Evolutionary conservation across 768 basidiomycete genomes (phyloP), one percentile per base, ranked within the genome.

Genomic region (Gyrodon lividus): DNA sequence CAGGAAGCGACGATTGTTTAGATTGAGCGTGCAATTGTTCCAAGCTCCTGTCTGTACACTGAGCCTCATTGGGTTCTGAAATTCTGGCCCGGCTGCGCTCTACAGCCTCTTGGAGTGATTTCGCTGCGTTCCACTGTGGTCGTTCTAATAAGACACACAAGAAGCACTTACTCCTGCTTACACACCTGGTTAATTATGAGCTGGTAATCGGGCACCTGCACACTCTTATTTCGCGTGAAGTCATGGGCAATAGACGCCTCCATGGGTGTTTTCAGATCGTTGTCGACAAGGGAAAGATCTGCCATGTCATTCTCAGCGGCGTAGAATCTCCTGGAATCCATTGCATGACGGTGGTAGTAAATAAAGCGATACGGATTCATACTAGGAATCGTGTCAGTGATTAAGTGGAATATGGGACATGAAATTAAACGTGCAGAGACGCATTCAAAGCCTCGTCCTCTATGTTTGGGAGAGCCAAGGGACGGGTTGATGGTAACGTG

Each of bases 271-370:
- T 50, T 65, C 30, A 20, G 40, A 43, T 52, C 59, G 47, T 48
- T 31, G 40, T 38, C 63, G 12, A 46, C 9, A 10, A 20, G 66
- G 46, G 49, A n/a, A 12, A 34, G 28, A 59, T 68, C 55, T 34
- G 69, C 63, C 12, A 60, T 52, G 9, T 73, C 61, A 4, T 69
- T 64, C 43, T 76, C 71, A 19, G 87, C 64, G 0, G 81, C 68
- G 58, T 90, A 84, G 56, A 86, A 89, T n/a, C 86, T 78, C 52
- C 89, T 70, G 4, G 82, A 79, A 6, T 69, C 65, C 16, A 72
- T 66, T n/a, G 74, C 63, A 34, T 86, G 84, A 12, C 80, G 77
- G 40, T 68, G 64, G 61, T 86, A 89, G 45, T 75, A 71, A 34
- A 84, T 72, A 33, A 80, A 51, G 50, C 63, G 54, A 59, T 61